A percentile compares a stretch with the other conserved stretches of the same genome.
phyloP scores from a whole-genome alignment of 345 rosid species.

The Salix caprea region DNA sequence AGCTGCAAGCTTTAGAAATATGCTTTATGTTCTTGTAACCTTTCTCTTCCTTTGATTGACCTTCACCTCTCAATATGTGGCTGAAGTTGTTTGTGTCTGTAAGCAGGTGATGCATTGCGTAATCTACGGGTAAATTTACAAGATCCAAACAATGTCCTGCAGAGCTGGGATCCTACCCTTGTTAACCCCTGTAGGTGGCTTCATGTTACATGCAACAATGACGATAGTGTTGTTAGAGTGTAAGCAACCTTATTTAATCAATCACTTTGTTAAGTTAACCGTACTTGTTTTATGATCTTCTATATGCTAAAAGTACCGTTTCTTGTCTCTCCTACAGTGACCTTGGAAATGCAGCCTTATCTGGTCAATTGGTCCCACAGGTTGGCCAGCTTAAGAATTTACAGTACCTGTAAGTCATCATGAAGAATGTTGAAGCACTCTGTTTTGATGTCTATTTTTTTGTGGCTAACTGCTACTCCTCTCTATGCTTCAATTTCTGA shows the following conservation, averaged over 20 bases:
- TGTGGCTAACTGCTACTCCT: neutral
- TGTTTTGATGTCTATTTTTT: neutral
- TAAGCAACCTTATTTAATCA: slow-evolving; percentile 13
- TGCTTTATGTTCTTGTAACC: neutral
- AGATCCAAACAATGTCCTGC: slow-evolving; percentile 35
- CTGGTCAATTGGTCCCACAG: slow-evolving; percentile 37
- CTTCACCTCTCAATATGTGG: neutral
- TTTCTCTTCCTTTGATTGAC: neutral
- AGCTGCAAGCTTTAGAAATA: neutral
- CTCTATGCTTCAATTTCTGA: neutral
- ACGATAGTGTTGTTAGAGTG: slow-evolving; percentile 41
- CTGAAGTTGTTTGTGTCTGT: neutral
- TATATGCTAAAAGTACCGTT: neutral
- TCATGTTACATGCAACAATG: slow-evolving; percentile 39
- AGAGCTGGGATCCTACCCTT: slow-evolving; percentile 42
- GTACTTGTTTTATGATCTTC: neutral
- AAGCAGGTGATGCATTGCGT: slow-evolving; percentile 36
- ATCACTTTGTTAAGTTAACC: neutral
- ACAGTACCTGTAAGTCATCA: slow-evolving; percentile 33
- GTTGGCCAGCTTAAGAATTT: slow-evolving; percentile 42
- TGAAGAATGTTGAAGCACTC: neutral
- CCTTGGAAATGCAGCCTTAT: slow-evolving; percentile 42
- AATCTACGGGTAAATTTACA: slow-evolving; percentile 23
- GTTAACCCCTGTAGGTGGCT: slow-evolving; percentile 41
- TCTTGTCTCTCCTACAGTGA: slow-evolving; percentile 23